Percentiles rank a stretch among this genome's conserved stretches.
phyloP scores from a whole-genome alignment of 352 stramenopile genomes.

The Elongisporangium prolatum region DNA sequence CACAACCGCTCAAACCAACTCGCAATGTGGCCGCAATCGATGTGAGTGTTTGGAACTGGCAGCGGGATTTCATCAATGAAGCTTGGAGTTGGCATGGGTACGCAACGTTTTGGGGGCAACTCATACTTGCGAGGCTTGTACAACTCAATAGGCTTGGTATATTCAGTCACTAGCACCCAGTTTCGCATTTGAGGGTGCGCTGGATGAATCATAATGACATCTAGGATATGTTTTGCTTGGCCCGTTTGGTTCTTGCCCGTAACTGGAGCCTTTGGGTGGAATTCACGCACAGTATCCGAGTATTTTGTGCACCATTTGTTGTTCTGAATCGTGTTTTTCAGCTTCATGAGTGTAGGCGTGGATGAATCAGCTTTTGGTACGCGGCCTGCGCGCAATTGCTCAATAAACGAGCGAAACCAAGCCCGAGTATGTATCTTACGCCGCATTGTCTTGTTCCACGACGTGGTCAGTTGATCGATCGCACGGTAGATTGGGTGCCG shows the following conservation, averaged over 20 bases:
- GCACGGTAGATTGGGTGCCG: constrained; percentile 90
- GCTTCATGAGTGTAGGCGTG: constrained; percentile 60
- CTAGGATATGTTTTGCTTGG: constrained; percentile 18
- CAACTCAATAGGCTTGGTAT: constrained; percentile 53
- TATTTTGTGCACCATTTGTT: constrained; percentile 61
- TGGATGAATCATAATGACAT: constrained; percentile 68
- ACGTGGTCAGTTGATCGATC: constrained; percentile 34
- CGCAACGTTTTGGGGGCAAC: constrained; percentile 68
- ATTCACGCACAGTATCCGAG: constrained; percentile 46
- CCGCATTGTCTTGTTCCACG: constrained; percentile 87
- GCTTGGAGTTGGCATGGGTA: constrained; percentile 79
- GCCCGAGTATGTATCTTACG: constrained; percentile 77
- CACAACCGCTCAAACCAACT: constrained; percentile 70
- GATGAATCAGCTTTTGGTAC: constrained; percentile 39
- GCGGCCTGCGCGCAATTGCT: constrained; percentile 68
- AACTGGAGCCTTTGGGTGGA: constrained; percentile 73
- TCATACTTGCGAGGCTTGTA: constrained; percentile 86
- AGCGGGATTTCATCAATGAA: constrained; percentile 74
- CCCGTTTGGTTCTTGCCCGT: constrained; percentile 67
- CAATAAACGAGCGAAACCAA: constrained; percentile 90
- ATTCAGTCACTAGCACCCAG: constrained; percentile 70
- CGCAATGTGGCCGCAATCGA: constrained; percentile 51
- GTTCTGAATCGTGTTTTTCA: constrained; percentile 84
- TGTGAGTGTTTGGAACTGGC: constrained; percentile 60
- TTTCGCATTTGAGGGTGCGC: constrained; percentile 39